Evolutionary conservation across 192 early-diverging fungal genomes (phyloP), one percentile per base, ranked within the genome.

Genomic region (Backusella circina): DNA sequence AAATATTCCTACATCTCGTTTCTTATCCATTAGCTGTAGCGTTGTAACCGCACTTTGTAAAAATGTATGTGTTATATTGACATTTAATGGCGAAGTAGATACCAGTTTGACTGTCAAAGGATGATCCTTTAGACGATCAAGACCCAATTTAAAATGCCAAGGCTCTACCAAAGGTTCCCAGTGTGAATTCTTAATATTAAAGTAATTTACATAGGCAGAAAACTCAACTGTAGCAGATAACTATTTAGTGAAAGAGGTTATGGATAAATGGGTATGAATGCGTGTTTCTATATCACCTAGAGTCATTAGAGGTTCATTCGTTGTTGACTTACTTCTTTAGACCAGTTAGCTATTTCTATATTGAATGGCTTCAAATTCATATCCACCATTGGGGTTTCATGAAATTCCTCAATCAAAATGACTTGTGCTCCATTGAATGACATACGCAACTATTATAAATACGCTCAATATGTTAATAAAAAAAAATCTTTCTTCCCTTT

Each of bases 151-250:
- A 70, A 94, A 92, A 47, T 93, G 83, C 93, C 94, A 97, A 7
- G 93, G 95, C 81, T 99, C 98, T 18, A 98, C 72, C 44, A 99
- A 77, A 2, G 98, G 96, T 79, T 99, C 98, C 98, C 98, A 99
- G 79, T 98, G 97, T 31, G 97, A 98, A 82, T 95, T 97, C 75
- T 95, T 94, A 38, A 97, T 85, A 85, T 99, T 98, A 73, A 97
- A 99, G 82, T 94, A 97, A 79, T 98, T 98, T 39, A 91, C 88
- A 68, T 92, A 90, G 50, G 96, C 77, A 37, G 86, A 80, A 4
- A 98, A 79, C 6, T 89, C 86, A 4, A 88, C 88, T 74, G 93
- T 90, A 16, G 95, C 85, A 23, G 67, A 57, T 8, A 81, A 28
- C 79, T 86, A 82, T 26, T 72, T 84, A 28, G 13, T 33, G 33